These are phyloP conservation scores for Blastocladiella britannica DNA, from an alignment of 192 early-diverging fungal genomes.

Conservation along the genomic window DNA sequence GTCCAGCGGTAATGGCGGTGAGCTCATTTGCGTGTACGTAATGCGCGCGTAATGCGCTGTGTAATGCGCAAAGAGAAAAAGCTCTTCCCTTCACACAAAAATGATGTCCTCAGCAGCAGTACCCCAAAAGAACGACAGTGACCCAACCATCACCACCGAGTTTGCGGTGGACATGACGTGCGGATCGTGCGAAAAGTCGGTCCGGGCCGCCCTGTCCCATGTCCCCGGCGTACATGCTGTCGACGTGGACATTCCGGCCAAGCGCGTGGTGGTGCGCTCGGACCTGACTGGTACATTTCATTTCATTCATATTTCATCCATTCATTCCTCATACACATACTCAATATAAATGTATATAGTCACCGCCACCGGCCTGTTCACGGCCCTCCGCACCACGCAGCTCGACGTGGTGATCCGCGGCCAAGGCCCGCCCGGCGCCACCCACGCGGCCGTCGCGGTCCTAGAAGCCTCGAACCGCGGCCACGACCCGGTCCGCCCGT, in stretches of 20 bases:
- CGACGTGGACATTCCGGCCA: slow-evolving; percentile 40
- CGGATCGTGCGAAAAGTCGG: slow-evolving; percentile 48
- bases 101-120: too few relatives aligned
- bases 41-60: too few relatives aligned
- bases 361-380: slow-evolving; percentile 40
- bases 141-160: slow-evolving; percentile 40
- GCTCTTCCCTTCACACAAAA: too few relatives aligned
- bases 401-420: slow-evolving; percentile 58
- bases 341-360: slow-evolving; percentile 11
- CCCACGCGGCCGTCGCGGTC: slow-evolving; percentile 66
- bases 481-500: slow-evolving; percentile 6
- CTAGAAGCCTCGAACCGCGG: slow-evolving; percentile 33
- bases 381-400: slow-evolving; percentile 45
- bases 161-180: slow-evolving; percentile 78
- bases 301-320: slow-evolving; percentile 5
- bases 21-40: too few relatives aligned
- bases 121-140: too few relatives aligned
- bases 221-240: slow-evolving; percentile 32
- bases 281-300: background rate
- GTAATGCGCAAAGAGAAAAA: too few relatives aligned
- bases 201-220: slow-evolving; percentile 29
- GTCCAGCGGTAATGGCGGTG: too few relatives aligned
- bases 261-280: slow-evolving; percentile 58
- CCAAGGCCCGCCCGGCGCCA: slow-evolving; percentile 35
- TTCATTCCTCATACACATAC: background rate